A percentile compares a stretch with the other conserved stretches of the same genome.
These are phyloP conservation scores for Jatropha curcas DNA, from an alignment of 345 rosid species.

Conservation along the genomic window DNA sequence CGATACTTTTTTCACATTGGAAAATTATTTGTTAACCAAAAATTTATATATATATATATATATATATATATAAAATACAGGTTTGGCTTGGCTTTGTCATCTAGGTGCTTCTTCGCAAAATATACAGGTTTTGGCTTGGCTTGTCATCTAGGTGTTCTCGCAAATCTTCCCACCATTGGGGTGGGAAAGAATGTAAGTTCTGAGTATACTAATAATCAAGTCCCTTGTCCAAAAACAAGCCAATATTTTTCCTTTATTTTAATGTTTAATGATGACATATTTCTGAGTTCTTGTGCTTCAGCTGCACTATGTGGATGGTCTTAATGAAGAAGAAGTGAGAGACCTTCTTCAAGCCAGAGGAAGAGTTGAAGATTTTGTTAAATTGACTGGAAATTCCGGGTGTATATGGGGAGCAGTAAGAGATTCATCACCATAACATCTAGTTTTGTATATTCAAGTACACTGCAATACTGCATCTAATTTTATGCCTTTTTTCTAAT, in stretches of 20 bases:
- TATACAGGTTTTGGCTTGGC: slow-evolving; percentile 84
- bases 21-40: no score
- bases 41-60: no score
- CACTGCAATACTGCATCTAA: no score
- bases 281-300: no score
- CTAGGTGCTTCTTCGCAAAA: background rate
- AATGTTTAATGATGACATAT: no score
- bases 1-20: no score
- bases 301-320: slow-evolving; percentile 93
- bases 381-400: slow-evolving; percentile 72
- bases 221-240: background rate
- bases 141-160: slow-evolving; percentile 83
- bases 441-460: background rate
- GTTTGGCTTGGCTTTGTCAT: no score
- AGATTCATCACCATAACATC: slow-evolving; percentile 19
- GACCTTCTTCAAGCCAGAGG: slow-evolving; percentile 53
- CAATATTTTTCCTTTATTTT: no score
- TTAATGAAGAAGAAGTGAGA: slow-evolving; percentile 56
- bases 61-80: no score
- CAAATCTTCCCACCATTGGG: slow-evolving; percentile 75
- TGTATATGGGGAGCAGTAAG: slow-evolving; percentile 75
- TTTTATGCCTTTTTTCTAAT: background rate
- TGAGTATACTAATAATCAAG: background rate
- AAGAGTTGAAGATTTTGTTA: slow-evolving; percentile 43
- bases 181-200: slow-evolving; percentile 71